A percentile compares a stretch with the other conserved stretches of the same genome.
These are phyloP conservation scores for Thelonectria blattea DNA, from an alignment of 2,329 filamentous ascomycete genomes.

Conservation along the genomic window DNA sequence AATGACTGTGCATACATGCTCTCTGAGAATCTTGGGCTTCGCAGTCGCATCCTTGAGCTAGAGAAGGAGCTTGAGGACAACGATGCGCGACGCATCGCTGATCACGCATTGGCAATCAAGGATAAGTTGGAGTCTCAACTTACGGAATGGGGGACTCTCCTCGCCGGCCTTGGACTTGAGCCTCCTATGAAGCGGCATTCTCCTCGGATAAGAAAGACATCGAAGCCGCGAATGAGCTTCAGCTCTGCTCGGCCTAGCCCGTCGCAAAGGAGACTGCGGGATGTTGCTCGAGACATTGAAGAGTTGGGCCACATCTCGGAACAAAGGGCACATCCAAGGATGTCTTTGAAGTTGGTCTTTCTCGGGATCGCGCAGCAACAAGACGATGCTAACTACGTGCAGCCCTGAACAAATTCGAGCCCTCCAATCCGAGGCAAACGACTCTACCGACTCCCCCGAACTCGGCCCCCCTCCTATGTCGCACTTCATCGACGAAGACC, in stretches of 20 bases:
- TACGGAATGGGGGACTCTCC: slow-evolving; percentile 69
- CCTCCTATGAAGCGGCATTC: slow-evolving; percentile 59
- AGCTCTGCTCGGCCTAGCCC: slow-evolving; percentile 52
- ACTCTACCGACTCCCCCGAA: slow-evolving; percentile 68
- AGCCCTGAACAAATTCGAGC: slow-evolving; percentile 69
- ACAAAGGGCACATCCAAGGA: slow-evolving; percentile 69
- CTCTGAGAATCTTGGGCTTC: slow-evolving; percentile 78
- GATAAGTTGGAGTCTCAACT: slow-evolving; percentile 75
- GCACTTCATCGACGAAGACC: slow-evolving; percentile 62
- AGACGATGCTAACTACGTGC: slow-evolving; percentile 38
- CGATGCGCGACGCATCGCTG: slow-evolving; percentile 63
- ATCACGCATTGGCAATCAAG: slow-evolving; percentile 73
- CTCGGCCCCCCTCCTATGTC: slow-evolving; percentile 69
- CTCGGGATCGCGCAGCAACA: background rate
- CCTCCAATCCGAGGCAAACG: slow-evolving; percentile 55
- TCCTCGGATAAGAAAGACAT: slow-evolving; percentile 48
- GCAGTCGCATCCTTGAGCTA: slow-evolving; percentile 72
- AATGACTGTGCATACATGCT: slow-evolving; percentile 76
- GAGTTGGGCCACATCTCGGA: slow-evolving; percentile 66
- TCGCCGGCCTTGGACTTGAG: slow-evolving; percentile 69
- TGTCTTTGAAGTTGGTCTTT: slow-evolving; percentile 68
- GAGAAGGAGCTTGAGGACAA: slow-evolving; percentile 71
- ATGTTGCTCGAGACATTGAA: slow-evolving; percentile 62
- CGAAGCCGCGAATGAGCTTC: slow-evolving; percentile 50
- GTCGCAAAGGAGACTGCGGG: slow-evolving; percentile 61